Base-by-base conservation (phyloP, 2,329 filamentous ascomycete genomes). In the Graphium sp. region DNA sequence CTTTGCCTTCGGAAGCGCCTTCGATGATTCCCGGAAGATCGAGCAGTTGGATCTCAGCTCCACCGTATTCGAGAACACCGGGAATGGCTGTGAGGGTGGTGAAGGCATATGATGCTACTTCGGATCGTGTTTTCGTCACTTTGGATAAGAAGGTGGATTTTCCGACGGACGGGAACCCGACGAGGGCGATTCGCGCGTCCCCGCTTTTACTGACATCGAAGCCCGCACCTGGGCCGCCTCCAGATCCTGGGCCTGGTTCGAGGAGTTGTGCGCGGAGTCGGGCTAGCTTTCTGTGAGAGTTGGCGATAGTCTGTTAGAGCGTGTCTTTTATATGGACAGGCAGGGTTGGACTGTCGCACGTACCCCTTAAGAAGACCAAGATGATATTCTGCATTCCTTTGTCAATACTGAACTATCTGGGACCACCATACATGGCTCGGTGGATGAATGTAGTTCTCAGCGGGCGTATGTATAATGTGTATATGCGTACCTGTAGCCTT, bases 101-200 rank as follows among this genome's bases (percentile, higher is more conserved):
- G 69, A 98, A 98, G 32, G 87, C 75, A 49, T 98, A 98, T 1
- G 89, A 81, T 1, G 89, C 89, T 17, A 94, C 84, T 50, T 94
- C 87, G 28, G 84, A 93, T 46, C 83, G 84, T 22, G 91, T 98
- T 58, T 93, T 95, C 28, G 89, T 98, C 49, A 98, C 91, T 48
- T 95, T 94, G 27, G 85, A 94, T n/a, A 98, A 53, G 48, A 98
- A 95, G 0, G 89, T 98, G 3, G 89, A 98, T 60, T 98, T 98
- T 50, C 89, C 89, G 29, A 98, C 89, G 0, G 91, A 98, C 0
- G 91, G 89, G 43, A 98, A 98, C n/a, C 89, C 89, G 30, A 98
- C 91, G 3, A 98, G 71, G 2, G 91, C 84, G 55, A 98, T 95
- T 45, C 89, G 74, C 10, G 89, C 89, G 60, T 98, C 89, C 37